phyloP scores from a whole-genome alignment of 1,284 basidiomycete genomes.

The Melampsora americana region DNA sequence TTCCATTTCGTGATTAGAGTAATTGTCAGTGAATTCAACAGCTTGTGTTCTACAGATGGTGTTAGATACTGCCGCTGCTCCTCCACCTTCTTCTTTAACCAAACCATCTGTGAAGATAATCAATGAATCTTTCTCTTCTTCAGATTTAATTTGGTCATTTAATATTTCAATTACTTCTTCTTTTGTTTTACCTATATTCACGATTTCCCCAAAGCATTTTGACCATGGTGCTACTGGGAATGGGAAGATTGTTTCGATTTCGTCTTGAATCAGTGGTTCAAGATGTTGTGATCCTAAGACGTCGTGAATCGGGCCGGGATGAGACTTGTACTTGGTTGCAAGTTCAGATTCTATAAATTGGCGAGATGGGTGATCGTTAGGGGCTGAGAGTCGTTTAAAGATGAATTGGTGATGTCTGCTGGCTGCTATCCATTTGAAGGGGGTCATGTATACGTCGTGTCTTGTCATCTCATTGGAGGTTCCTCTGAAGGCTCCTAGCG shows the following conservation, averaged over 20 bases:
- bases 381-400: background rate
- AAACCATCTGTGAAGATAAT: background rate
- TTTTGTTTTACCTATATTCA: background rate
- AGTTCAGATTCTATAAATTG: background rate
- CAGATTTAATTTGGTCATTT: background rate
- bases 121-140: background rate
- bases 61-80: background rate
- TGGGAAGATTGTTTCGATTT: background rate
- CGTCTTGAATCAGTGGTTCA: background rate
- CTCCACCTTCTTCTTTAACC: background rate
- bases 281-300: background rate
- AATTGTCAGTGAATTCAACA: no score
- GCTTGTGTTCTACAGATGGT: no score
- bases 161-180: background rate
- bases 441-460: background rate
- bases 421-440: background rate
- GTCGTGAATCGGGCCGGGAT: background rate
- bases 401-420: background rate
- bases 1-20: no score
- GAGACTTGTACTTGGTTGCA: background rate
- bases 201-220: background rate
- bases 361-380: background rate
- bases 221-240: no score
- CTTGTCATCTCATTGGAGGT: no score
- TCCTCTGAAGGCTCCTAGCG: no score